Conservation (phyloP, 495 filamentous ascomycete species). For the Aspergillus kassunensis region DNA sequence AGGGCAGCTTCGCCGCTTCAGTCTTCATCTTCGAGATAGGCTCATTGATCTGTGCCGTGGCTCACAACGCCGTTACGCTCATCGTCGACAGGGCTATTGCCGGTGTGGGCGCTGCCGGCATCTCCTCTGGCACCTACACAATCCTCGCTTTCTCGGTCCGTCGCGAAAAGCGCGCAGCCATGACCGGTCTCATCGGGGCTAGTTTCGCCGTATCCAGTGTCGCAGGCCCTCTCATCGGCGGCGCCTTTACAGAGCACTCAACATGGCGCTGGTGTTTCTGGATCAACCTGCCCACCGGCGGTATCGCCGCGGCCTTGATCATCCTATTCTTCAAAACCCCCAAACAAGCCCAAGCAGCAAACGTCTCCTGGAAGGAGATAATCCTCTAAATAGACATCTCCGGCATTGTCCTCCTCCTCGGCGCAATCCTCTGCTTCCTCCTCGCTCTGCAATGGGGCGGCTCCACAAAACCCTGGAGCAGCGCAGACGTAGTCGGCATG, state of each 20-base stretch:
- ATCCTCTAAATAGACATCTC: conserved; percentile 26
- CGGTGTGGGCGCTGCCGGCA: conserved; percentile 76
- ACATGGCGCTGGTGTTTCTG: conserved; percentile 63
- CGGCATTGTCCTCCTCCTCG: conserved; percentile 28
- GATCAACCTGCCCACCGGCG: conserved; percentile 67
- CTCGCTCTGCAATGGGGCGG: conserved; percentile 41
- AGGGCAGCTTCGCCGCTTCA: conserved; percentile 66
- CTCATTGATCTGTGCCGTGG: conserved; percentile 75
- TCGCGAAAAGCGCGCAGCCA: conserved; percentile 64
- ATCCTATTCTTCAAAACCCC: conserved; percentile 58
- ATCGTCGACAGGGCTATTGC: conserved; percentile 85
- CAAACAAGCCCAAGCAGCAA: not conserved
- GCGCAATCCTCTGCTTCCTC: conserved; percentile 30
- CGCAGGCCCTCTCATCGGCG: conserved; percentile 62
- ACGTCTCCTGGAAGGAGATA: not conserved
- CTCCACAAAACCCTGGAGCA: conserved; percentile 25
- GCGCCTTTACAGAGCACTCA: conserved; percentile 59
- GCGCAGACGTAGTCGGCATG: conserved; percentile 23
- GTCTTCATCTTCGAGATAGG: conserved; percentile 81
- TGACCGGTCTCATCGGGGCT: conserved; percentile 67
- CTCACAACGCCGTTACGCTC: conserved; percentile 67
- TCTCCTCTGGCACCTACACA: conserved; percentile 77
- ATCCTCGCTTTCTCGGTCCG: conserved; percentile 77
- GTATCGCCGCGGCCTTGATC: conserved; percentile 56
- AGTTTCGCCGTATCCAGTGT: conserved; percentile 81